Conservation (phyloP, 345 rosid species). For the Alliaria petiolata region DNA sequence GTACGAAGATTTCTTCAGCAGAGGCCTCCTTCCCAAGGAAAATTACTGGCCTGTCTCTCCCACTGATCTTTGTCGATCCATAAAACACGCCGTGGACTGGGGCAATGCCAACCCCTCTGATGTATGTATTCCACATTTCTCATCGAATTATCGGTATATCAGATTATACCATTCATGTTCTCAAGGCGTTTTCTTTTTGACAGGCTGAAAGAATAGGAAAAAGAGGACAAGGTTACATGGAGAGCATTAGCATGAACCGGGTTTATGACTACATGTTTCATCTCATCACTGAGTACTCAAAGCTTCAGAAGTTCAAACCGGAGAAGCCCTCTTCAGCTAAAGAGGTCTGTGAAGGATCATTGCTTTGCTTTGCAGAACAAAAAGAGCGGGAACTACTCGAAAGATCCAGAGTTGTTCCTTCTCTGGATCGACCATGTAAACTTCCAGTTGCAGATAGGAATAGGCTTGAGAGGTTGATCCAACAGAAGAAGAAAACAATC, state of each 20-base stretch:
- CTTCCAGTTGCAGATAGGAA: constrained; percentile 35
- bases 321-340: constrained; percentile 58
- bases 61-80: constrained; percentile 50
- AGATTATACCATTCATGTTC: not conserved
- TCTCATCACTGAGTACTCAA: constrained; percentile 70
- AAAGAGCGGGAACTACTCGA: constrained; percentile 52
- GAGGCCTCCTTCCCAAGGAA: constrained; percentile 63
- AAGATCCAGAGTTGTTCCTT: constrained; percentile 39
- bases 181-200: not conserved
- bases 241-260: constrained; percentile 57
- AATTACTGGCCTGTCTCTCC: constrained; percentile 88
- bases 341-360: constrained; percentile 63
- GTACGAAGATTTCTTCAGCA: constrained; percentile 88
- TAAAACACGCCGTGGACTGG: constrained; percentile 85
- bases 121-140: constrained; percentile 37
- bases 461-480: constrained; percentile 36
- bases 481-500: constrained; percentile 42
- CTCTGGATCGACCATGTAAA: constrained; percentile 59
- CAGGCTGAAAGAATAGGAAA: constrained; percentile 78
- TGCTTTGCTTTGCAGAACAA: constrained; percentile 72
- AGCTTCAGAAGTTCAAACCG: constrained; percentile 73
- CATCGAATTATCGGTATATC: not conserved
- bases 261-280: constrained; percentile 89
- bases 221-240: constrained; percentile 75
- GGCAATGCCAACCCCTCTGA: constrained; percentile 64